Conservation (phyloP, 305 asterid genomes). For the Fraxinus sp. region DNA sequence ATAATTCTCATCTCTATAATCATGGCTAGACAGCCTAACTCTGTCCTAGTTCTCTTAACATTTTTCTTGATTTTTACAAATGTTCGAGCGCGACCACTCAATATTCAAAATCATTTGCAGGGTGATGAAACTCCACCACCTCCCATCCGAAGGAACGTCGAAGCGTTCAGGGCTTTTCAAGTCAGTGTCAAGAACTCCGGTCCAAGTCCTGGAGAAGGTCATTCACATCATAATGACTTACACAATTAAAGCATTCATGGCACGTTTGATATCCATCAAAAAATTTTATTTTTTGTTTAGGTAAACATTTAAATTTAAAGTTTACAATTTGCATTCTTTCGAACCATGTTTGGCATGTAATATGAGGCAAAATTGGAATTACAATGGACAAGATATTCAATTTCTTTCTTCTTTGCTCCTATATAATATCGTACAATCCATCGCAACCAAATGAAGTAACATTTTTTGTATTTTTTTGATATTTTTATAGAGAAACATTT, state of each 20-base stretch:
- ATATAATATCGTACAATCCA: not conserved
- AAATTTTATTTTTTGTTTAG: not conserved
- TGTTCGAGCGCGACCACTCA: slow-evolving; percentile 14
- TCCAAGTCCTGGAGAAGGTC: slow-evolving; percentile 43
- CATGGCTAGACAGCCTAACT: slow-evolving; percentile 28
- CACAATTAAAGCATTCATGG: slow-evolving; percentile 9
- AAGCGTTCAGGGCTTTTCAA: not conserved
- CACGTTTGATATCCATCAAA: not conserved
- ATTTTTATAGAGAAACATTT: not conserved
- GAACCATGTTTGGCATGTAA: not conserved
- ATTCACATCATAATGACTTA: slow-evolving; percentile 12
- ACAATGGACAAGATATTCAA: not conserved
- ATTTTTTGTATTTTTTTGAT: not conserved
- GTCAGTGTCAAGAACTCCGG: slow-evolving; percentile 28
- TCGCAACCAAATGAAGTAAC: not conserved
- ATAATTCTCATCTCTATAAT: not conserved
- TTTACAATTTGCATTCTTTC: not conserved
- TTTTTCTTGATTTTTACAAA: slow-evolving; percentile 21
- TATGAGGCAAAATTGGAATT: not conserved
- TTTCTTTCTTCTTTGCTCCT: not conserved
- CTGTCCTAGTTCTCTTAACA: slow-evolving; percentile 9
- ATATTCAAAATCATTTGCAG: not conserved
- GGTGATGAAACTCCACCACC: slow-evolving; percentile 5
- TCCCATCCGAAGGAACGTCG: not conserved
- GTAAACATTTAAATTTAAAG: not conserved